phyloP scores from a whole-genome alignment of 208 protist species.

The Acanthamoeba lugdunensis region DNA sequence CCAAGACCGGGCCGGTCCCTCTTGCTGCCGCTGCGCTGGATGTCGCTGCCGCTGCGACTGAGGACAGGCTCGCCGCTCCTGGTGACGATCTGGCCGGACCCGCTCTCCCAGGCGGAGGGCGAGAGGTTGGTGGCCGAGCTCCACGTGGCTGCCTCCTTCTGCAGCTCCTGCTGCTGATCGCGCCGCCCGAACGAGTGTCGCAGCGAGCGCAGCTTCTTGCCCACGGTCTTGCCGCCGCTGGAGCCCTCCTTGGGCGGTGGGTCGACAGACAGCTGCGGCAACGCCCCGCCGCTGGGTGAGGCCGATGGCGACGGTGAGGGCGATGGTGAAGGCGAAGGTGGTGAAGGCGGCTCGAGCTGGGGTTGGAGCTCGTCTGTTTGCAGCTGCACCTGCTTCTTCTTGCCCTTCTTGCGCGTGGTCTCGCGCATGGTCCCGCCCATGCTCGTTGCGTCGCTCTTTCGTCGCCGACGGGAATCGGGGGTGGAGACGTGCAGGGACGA shows the following conservation, averaged over 20 bases:
- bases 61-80: neutral
- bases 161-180: constrained; percentile 8
- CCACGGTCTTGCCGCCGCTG: neutral
- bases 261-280: neutral
- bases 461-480: neutral
- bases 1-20: neutral
- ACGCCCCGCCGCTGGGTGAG: neutral
- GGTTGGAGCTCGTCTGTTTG: neutral
- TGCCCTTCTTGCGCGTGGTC: constrained; percentile 3
- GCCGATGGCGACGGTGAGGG: neutral
- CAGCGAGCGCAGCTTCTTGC: constrained; percentile 55
- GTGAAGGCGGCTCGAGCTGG: neutral
- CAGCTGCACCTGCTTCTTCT: neutral
- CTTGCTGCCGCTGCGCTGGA: neutral
- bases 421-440: neutral
- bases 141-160: neutral
- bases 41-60: neutral
- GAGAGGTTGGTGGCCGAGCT: neutral
- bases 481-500: neutral
- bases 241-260: neutral
- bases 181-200: constrained; percentile 49
- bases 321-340: neutral
- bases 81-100: too few relatives aligned
- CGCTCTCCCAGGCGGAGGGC: too few relatives aligned
- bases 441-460: constrained; percentile 47